Conservation (phyloP, 352 stramenopile genomes). For the Phytophthora aleatoria region DNA sequence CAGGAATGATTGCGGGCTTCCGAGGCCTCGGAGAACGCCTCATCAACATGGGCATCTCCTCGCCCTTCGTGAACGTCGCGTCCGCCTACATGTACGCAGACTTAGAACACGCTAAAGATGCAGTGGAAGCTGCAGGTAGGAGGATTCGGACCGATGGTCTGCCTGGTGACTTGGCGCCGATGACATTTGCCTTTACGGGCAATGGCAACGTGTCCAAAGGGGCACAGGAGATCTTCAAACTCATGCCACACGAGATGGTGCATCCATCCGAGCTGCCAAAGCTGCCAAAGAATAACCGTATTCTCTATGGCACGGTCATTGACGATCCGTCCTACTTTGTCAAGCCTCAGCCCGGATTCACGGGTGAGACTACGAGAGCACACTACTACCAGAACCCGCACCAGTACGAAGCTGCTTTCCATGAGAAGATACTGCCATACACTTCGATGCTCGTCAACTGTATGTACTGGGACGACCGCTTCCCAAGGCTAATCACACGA, state of each 20-base stretch:
- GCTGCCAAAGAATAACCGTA: slow-evolving; percentile 61
- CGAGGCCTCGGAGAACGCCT: slow-evolving; percentile 93
- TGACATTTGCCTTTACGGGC: slow-evolving; percentile 94
- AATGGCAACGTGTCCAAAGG: slow-evolving; percentile 95
- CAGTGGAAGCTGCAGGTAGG: slow-evolving; percentile 80
- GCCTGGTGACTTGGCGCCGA: slow-evolving; percentile 70
- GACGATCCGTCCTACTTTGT: slow-evolving; percentile 76
- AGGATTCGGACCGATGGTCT: slow-evolving; percentile 86
- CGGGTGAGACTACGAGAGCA: slow-evolving; percentile 39
- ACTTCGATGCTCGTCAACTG: slow-evolving; percentile 95
- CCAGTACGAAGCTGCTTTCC: slow-evolving; percentile 92
- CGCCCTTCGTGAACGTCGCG: slow-evolving; percentile 94
- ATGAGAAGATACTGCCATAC: slow-evolving; percentile 89
- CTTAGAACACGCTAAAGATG: slow-evolving; percentile 88
- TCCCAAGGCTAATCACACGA: slow-evolving; percentile 92
- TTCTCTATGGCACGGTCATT: slow-evolving; percentile 84
- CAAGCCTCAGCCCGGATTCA: slow-evolving; percentile 42
- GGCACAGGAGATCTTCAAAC: slow-evolving; percentile 94
- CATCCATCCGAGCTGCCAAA: slow-evolving; percentile 82
- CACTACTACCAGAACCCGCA: slow-evolving; percentile 93
- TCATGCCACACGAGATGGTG: slow-evolving; percentile 95
- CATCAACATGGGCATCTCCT: slow-evolving; percentile 92
- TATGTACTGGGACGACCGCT: slow-evolving; percentile 97
- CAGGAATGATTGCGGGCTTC: slow-evolving; percentile 95
- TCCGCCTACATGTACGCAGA: slow-evolving; percentile 95